These are phyloP conservation scores for Zoysia matrella DNA, from an alignment of 202 grass and related monocot genomes.

Conservation along the genomic window DNA sequence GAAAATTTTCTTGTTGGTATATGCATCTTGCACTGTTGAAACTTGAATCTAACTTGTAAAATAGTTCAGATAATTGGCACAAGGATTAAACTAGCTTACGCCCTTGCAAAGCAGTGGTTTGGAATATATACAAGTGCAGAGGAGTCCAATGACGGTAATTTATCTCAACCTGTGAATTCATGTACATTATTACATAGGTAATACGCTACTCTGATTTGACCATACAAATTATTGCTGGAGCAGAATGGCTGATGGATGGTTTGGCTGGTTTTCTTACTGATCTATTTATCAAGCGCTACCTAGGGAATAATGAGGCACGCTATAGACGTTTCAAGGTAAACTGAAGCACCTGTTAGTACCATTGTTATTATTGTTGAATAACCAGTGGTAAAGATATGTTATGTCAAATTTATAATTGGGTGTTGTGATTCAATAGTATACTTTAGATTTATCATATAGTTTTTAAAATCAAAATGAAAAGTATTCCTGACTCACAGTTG, in stretches of 20 bases:
- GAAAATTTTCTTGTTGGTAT: neutral
- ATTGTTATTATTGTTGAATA: conserved; percentile 29
- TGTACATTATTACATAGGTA: conserved; percentile 26
- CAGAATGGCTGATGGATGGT: conserved; percentile 97
- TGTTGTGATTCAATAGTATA: neutral
- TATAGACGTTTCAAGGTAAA: too few relatives aligned
- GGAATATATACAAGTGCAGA: conserved; percentile 91
- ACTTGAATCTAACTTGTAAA: conserved; percentile 34
- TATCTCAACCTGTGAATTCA: conserved; percentile 40
- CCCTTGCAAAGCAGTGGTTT: conserved; percentile 74
- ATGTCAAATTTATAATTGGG: neutral
- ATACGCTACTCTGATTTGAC: conserved; percentile 23
- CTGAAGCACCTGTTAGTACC: neutral
- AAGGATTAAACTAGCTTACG: conserved; percentile 67
- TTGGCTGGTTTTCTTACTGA: conserved; percentile 98
- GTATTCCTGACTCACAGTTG: neutral
- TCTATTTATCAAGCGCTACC: conserved; percentile 81
- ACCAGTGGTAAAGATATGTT: conserved; percentile 19
- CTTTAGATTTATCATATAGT: conserved; percentile 26
- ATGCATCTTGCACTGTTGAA: conserved; percentile 4
- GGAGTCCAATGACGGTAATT: conserved; percentile 82
- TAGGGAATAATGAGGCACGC: too few relatives aligned
- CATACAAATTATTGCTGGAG: conserved; percentile 45
- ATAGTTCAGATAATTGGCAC: conserved; percentile 90
- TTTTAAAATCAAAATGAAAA: neutral